phyloP scores from a whole-genome alignment of 2,329 filamentous ascomycete genomes.

The Stemphylium lycopersici region DNA sequence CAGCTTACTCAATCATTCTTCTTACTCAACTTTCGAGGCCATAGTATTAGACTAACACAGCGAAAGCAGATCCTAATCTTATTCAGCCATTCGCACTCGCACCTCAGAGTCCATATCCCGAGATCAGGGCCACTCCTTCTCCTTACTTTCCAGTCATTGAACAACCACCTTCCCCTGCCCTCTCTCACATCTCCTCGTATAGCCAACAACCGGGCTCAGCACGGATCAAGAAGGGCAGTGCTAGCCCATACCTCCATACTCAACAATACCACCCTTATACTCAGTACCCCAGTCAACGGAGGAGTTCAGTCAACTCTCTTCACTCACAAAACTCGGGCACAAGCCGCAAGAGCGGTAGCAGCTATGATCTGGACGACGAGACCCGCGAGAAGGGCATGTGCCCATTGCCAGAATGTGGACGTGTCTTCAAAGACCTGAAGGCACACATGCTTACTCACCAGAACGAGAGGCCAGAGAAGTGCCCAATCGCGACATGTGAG shows the following conservation, averaged over 20 bases:
- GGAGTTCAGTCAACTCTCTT: conserved; percentile 73
- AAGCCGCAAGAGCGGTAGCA: conserved; percentile 57
- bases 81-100: conserved; percentile 59
- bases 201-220: conserved; percentile 51
- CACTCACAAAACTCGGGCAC: conserved; percentile 68
- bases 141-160: conserved; percentile 51
- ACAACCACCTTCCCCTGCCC: conserved; percentile 67
- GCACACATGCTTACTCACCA: conserved; percentile 96
- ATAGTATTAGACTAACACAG: conserved; percentile 19
- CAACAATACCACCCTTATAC: conserved; percentile 62
- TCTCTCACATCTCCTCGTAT: conserved; percentile 59
- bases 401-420: conserved; percentile 82
- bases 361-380: conserved; percentile 49
- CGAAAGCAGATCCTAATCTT: conserved; percentile 60
- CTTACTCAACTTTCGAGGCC: conserved; percentile 45
- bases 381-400: conserved; percentile 74
- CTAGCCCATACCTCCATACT: conserved; percentile 70
- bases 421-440: conserved; percentile 87
- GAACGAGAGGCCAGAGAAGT: conserved; percentile 89
- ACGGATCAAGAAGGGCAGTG: conserved; percentile 59
- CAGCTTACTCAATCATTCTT: conserved; percentile 28
- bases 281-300: conserved; percentile 56
- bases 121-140: conserved; percentile 49
- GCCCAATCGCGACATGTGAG: conserved; percentile 88
- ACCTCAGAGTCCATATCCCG: conserved; percentile 51